Base-by-base conservation (phyloP, 2,329 filamentous ascomycete species). In the Neofusicoccum laricinum region DNA sequence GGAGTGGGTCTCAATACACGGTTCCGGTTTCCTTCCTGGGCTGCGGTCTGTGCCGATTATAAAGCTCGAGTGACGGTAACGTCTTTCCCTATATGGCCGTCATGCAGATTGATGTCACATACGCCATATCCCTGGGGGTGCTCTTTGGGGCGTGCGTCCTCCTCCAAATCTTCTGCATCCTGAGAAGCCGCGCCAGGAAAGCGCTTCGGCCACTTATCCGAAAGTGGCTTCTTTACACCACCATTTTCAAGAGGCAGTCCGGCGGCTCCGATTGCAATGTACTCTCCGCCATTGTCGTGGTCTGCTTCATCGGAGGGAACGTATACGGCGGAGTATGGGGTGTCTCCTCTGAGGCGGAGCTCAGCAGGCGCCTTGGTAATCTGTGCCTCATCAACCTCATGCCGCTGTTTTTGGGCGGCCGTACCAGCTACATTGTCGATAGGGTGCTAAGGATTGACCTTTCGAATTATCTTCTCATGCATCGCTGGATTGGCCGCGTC, bases 311-410 rank as follows among this genome's bases (percentile, higher is more conserved):
- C 3, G 64, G 45, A 51, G 67, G 66, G 21, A 58, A 67, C 10
- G 45, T 50, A 48, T 64, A 59, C 12, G 63, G 61, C 21, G 57
- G 41, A 15, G 4, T 68, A 2, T 38, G 32, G 38, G 51, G 36
- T 4, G 3, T 67, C n/a, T 32, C 40, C 11, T 58, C 46, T 30
- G 32, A 17, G 21, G 19, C 17, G 15, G 64, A 67, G 14, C 40
- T 68, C 1, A 61, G 45, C 5, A 64, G 55, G 57, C 59, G 67
- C 19, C 66, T 66, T 21, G 67, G 57, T 30, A 66, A 53, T 3
- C 51, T 68, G 1, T 67, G 64, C 48, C 53, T 68, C 10, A 66
- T 67, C 11, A 67, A 68, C 41, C 17, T 64, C 2, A 38, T 67
- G 11, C 67, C 65, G 7, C 45, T 68, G 8, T 67, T 63, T 34